Conservation (phyloP, 2,329 filamentous ascomycete species). For the Colletotrichum sp. region DNA sequence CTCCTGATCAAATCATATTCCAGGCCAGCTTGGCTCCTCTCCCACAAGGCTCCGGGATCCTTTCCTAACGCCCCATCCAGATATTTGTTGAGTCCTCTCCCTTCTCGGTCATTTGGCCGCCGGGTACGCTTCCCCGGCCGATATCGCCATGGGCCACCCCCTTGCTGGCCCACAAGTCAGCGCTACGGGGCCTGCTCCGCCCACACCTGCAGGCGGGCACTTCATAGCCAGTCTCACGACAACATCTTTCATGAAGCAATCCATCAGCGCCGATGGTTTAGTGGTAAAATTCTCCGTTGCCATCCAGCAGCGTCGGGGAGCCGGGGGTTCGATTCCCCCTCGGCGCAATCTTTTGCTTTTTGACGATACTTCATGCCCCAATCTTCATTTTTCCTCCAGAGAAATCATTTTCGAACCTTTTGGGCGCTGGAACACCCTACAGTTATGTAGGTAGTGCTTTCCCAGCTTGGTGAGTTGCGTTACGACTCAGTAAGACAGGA, state of each 20-base stretch:
- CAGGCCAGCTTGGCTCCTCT: not conserved
- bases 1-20: not conserved
- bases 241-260: accelerated
- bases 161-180: not conserved
- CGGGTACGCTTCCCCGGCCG: not conserved
- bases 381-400: too few species aligned
- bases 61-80: not conserved
- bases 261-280: not conserved
- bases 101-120: not conserved
- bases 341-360: not conserved
- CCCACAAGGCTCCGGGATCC: not conserved
- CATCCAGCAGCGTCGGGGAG: not conserved
- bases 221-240: not conserved
- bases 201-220: not conserved
- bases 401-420: too few species aligned
- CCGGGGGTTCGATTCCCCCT: not conserved
- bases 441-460: too few species aligned
- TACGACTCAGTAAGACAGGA: too few species aligned
- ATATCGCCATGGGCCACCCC: not conserved
- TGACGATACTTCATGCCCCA: too few species aligned
- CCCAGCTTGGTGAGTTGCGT: too few species aligned
- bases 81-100: not conserved
- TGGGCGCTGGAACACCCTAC: too few species aligned
- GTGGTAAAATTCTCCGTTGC: not conserved
- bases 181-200: not conserved